Base-by-base conservation (phyloP, 345 rosid genomes). In the Pseudoturritis turrita region DNA sequence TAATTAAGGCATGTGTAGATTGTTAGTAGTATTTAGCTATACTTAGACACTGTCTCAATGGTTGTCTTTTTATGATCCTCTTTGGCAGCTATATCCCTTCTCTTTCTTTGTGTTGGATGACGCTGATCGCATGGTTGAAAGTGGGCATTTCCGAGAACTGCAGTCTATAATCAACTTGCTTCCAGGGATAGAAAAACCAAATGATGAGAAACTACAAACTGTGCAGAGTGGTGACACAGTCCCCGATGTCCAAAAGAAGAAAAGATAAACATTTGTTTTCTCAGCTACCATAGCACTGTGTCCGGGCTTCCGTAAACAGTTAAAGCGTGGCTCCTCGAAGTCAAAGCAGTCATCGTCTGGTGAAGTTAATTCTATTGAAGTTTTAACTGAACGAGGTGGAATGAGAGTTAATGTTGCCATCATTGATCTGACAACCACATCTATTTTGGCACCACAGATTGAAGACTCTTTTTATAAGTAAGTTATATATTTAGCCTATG, bases 61-160 rank as follows among this genome's bases (percentile, higher is more conserved):
- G 56, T 37, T 76, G 12, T 62, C 29, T 37, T 53, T 53, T 51
- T 39, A 10, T 43, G 41, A 17, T 66, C 63, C 68, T 28, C 62
- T 60, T 70, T 69, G 83, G 79, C 96, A 95, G 99, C 69, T 95
- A 60, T 98, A 89, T 83, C 86, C 84, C 8, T 77, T 95, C 61
- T 95, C 99, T 22, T 95, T 95, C 81, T 95, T 91, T 78, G 98
- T 89, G 78, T 80, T 95, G 87, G 99, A 95, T 77, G 99, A 89
- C 84, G 98, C 98, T 68, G 99, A 91, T 75, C 83, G 96, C 77
- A 95, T 95, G 99, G 84, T 89, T 67, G 97, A 95, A 81, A 87
- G 77, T 64, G 99, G 98, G 46, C 99, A 89, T 82, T 95, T 89
- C 76, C 88, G 82, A 23, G 99, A 95, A 82, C 78, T 95, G 83